Percentiles rank a stretch among this genome's conserved stretches.
Evolutionary conservation across 768 basidiomycete species (phyloP).

Genomic region (Agrocybe praecox): DNA sequence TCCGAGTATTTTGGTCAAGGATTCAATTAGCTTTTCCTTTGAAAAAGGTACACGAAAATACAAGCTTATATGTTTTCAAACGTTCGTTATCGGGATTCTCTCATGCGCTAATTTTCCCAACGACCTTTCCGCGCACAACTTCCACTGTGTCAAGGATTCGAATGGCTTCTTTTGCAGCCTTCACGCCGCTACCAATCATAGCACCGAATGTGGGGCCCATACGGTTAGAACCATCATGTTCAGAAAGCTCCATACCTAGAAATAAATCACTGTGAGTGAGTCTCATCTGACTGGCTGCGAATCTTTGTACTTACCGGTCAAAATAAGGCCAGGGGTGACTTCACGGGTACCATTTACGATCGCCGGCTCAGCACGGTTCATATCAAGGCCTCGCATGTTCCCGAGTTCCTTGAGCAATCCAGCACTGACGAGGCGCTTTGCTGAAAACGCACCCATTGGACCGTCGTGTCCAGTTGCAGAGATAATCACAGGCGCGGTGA

Average conservation of each 20-base stretch:
- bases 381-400: slow-evolving; percentile 80
- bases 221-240: slow-evolving; percentile 78
- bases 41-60: no score
- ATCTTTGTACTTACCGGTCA: slow-evolving; percentile 55
- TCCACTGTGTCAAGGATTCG: slow-evolving; percentile 50
- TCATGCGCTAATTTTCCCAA: slow-evolving; percentile 34
- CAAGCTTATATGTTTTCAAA: no score
- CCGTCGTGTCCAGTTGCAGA: slow-evolving; percentile 80
- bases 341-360: slow-evolving; percentile 80
- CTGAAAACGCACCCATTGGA: slow-evolving; percentile 81
- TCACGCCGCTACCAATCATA: slow-evolving; percentile 78
- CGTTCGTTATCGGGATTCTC: neutral
- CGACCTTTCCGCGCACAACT: slow-evolving; percentile 57
- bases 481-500: slow-evolving; percentile 76
- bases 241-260: slow-evolving; percentile 79
- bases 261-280: slow-evolving; percentile 4
- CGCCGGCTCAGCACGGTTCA: slow-evolving; percentile 82
- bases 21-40: no score
- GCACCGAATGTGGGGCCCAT: slow-evolving; percentile 83
- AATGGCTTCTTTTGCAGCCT: slow-evolving; percentile 68
- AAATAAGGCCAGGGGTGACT: slow-evolving; percentile 73
- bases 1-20: no score
- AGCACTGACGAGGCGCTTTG: slow-evolving; percentile 75
- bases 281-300: neutral
- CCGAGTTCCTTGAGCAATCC: slow-evolving; percentile 76